phyloP scores from a whole-genome alignment of 1,139 yeast genomes.

The Pneumocystis jirovecii region DNA sequence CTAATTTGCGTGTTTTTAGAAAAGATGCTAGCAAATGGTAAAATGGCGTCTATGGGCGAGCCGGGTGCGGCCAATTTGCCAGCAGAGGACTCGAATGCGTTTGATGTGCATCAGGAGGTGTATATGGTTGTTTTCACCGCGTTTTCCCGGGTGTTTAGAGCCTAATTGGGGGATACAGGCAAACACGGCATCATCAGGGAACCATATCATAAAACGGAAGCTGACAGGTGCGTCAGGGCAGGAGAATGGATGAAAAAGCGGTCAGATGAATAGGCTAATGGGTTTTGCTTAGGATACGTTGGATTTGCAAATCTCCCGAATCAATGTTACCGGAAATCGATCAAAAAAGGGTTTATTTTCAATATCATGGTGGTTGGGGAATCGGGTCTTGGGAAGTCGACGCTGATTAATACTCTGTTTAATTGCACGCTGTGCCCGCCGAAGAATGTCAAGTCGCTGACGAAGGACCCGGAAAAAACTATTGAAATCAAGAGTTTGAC shows the following conservation, averaged over 20 bases:
- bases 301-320: constrained; percentile 97
- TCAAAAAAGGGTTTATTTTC: constrained; percentile 84
- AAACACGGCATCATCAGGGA: not conserved
- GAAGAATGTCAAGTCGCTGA: constrained; percentile 12
- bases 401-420: constrained; percentile 81
- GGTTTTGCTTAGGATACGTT: constrained; percentile 45
- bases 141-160: not conserved
- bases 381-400: constrained; percentile 85
- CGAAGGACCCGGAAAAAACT: constrained; percentile 27
- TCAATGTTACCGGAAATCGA: constrained; percentile 95
- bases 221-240: constrained; percentile 3
- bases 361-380: constrained; percentile 81
- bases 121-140: not conserved
- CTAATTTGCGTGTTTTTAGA: not conserved
- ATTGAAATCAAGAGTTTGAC: constrained; percentile 55
- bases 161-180: not conserved
- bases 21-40: not conserved
- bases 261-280: not conserved
- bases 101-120: not conserved
- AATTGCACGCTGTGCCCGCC: constrained; percentile 32
- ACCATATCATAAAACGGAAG: constrained; percentile 11
- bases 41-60: not conserved
- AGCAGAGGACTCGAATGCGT: not conserved
- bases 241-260: not conserved
- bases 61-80: not conserved